These are phyloP conservation scores for Aureoboletus auriporus DNA, from an alignment of 768 basidiomycete genomes.

Conservation along the genomic window DNA sequence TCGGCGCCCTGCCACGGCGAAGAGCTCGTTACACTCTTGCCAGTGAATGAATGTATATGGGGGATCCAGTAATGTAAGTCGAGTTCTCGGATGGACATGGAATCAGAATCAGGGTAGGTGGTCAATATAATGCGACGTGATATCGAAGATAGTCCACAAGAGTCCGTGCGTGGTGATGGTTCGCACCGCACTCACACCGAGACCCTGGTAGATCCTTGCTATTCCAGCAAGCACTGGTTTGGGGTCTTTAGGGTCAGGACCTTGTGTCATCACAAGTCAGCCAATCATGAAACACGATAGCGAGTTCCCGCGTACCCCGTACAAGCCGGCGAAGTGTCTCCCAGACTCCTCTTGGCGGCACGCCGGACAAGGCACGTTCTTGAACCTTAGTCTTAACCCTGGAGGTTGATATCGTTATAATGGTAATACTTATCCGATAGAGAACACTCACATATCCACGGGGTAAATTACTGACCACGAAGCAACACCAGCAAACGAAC, in stretches of 20 bases:
- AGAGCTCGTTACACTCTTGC: neutral
- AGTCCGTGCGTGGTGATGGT: constrained; percentile 93
- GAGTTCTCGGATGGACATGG: constrained; percentile 2
- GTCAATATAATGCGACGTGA: constrained; percentile 72
- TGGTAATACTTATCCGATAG: neutral
- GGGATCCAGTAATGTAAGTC: constrained; percentile 2
- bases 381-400: constrained; percentile 96
- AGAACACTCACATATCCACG: constrained; percentile 72
- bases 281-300: neutral
- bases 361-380: constrained; percentile 82
- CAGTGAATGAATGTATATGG: constrained; percentile 10
- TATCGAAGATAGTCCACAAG: constrained; percentile 91
- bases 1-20: too few relatives aligned
- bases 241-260: constrained; percentile 75
- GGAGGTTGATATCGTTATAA: constrained; percentile 8
- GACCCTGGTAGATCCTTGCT: constrained; percentile 84
- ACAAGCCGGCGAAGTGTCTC: constrained; percentile 78
- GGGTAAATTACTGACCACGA: constrained; percentile 93
- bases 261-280: constrained; percentile 32
- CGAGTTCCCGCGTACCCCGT: constrained; percentile 50
- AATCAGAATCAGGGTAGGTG: constrained; percentile 38
- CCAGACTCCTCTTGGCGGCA: constrained; percentile 62
- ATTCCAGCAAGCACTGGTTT: constrained; percentile 75
- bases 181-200: constrained; percentile 89
- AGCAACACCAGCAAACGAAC: constrained; percentile 84